A percentile compares a stretch with the other conserved stretches of the same genome.
Evolutionary conservation across 2,329 filamentous ascomycete species (phyloP).

Genomic region (Fulvia fulva): DNA sequence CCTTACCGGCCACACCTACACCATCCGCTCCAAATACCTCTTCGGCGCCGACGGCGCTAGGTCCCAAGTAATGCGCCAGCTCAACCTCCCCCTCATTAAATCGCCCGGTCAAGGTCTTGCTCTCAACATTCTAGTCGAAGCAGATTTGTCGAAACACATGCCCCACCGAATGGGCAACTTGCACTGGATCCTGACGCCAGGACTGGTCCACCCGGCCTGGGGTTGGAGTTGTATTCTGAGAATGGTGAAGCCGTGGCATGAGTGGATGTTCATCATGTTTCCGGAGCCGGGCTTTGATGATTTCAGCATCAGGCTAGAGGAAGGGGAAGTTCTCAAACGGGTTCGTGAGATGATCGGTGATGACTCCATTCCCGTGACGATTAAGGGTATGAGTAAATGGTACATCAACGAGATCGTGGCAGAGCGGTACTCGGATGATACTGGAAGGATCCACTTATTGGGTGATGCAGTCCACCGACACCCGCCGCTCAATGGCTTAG

Average conservation of each 20-base stretch:
- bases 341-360: constrained; percentile 55
- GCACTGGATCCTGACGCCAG: constrained; percentile 57
- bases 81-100: constrained; percentile 46
- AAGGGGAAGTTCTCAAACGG: constrained; percentile 46
- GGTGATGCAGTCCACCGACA: constrained; percentile 57
- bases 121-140: constrained; percentile 48
- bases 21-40: constrained; percentile 52
- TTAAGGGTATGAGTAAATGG: constrained; percentile 56
- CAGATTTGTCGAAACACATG: constrained; percentile 50
- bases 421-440: constrained; percentile 45
- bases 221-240: constrained; percentile 50
- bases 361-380: constrained; percentile 47
- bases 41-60: constrained; percentile 57
- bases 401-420: constrained; percentile 60
- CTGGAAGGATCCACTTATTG: constrained; percentile 51
- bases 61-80: constrained; percentile 45
- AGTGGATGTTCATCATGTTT: constrained; percentile 52
- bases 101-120: constrained; percentile 46
- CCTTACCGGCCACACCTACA: constrained; percentile 39
- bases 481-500: constrained; percentile 55
- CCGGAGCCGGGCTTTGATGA: constrained; percentile 39
- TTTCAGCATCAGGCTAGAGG: constrained; percentile 38
- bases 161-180: constrained; percentile 54
- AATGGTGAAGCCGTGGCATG: constrained; percentile 62
- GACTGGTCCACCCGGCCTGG: constrained; percentile 47